Evolutionary conservation across 345 rosid species (phyloP).

Genomic region (Physaria fendleri): DNA sequence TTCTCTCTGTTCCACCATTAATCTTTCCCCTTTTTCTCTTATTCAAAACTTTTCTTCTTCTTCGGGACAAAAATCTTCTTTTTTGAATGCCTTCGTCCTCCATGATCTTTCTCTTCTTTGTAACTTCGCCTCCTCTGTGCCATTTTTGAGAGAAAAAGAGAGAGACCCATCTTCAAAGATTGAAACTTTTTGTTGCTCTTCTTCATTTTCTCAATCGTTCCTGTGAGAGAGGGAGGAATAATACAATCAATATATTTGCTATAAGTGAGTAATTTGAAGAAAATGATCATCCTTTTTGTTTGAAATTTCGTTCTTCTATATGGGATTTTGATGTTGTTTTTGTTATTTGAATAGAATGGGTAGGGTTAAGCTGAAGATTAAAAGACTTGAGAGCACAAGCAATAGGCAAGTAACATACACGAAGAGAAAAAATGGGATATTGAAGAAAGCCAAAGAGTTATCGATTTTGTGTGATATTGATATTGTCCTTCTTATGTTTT

Average conservation of each 20-base stretch:
- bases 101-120: no score
- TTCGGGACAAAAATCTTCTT: no score
- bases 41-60: no score
- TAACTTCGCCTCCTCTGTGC: no score
- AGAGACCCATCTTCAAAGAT: no score
- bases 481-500: constrained; percentile 66
- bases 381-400: constrained; percentile 52
- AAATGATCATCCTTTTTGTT: not conserved
- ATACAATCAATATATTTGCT: no score
- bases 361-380: constrained; percentile 64
- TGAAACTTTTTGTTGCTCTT: no score
- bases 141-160: no score
- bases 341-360: constrained; percentile 43
- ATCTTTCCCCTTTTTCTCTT: not conserved
- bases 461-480: constrained; percentile 68
- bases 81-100: no score
- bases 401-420: constrained; percentile 61
- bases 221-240: no score
- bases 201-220: no score
- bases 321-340: not conserved
- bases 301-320: not conserved
- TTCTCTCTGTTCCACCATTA: constrained; percentile 28
- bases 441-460: constrained; percentile 73
- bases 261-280: not conserved
- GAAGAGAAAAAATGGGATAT: constrained; percentile 55